These are phyloP conservation scores for Alternaria panax DNA, from an alignment of 2,329 filamentous ascomycete genomes.

Conservation along the genomic window DNA sequence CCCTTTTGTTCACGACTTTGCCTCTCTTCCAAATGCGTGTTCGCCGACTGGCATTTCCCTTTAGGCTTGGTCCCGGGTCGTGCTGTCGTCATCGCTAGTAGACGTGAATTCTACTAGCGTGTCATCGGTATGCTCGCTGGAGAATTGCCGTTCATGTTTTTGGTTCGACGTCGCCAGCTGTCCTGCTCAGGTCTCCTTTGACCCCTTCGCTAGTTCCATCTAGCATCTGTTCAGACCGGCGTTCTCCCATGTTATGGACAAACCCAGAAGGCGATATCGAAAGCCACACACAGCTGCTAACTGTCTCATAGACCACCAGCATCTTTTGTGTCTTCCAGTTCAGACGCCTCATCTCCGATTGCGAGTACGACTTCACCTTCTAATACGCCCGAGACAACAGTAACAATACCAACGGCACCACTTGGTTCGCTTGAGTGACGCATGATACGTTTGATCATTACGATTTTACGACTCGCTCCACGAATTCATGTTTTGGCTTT, in stretches of 20 bases:
- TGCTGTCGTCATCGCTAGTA: not conserved
- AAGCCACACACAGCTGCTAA: not conserved
- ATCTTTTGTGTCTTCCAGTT: not conserved
- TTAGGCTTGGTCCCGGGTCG: not conserved
- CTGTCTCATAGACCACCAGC: not conserved
- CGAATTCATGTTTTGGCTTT: not conserved
- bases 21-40: not conserved
- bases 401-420: not conserved
- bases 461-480: not conserved
- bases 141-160: not conserved
- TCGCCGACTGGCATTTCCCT: not conserved
- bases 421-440: not conserved
- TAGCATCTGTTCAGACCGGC: not conserved
- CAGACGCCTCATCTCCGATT: not conserved
- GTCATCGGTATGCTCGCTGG: not conserved
- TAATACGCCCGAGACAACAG: not conserved
- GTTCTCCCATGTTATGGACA: not conserved
- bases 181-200: not conserved
- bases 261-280: not conserved
- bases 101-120: not conserved
- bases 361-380: not conserved
- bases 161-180: not conserved
- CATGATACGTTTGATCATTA: not conserved
- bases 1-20: not conserved
- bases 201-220: not conserved